Conservation (phyloP, 2,329 filamentous ascomycete genomes). For the Trichoderma cornu-damae region DNA sequence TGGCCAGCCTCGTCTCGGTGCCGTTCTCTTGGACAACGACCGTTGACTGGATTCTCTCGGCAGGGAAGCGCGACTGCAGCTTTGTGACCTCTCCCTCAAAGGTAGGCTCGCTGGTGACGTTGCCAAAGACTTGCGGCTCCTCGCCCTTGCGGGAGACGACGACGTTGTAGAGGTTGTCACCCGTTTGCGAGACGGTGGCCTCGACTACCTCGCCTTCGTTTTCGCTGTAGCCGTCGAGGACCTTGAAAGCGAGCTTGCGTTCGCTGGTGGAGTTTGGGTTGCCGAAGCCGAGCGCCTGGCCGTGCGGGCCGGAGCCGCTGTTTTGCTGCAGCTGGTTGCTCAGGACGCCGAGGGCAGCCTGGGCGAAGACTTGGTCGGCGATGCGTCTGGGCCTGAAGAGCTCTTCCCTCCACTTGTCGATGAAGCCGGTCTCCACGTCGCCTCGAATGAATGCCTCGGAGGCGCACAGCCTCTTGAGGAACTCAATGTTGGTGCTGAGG, state of each 20-base stretch:
- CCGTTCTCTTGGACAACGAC: constrained; percentile 56
- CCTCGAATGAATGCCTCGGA: constrained; percentile 78
- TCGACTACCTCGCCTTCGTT: constrained; percentile 59
- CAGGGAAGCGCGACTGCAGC: constrained; percentile 63
- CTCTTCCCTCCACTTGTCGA: constrained; percentile 77
- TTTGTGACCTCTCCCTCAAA: constrained; percentile 28
- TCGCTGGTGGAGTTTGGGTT: constrained; percentile 37
- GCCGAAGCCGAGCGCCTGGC: constrained; percentile 52
- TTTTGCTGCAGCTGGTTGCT: constrained; percentile 41
- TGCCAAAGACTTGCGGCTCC: constrained; percentile 39
- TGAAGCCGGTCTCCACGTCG: constrained; percentile 93
- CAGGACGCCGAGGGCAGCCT: constrained; percentile 76
- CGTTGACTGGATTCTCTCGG: constrained; percentile 73
- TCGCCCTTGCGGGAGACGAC: constrained; percentile 40
- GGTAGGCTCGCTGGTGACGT: constrained; percentile 41
- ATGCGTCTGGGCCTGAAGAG: constrained; percentile 63
- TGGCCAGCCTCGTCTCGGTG: constrained; percentile 59
- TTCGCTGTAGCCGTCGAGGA: constrained; percentile 57
- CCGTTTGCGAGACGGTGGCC: constrained; percentile 46
- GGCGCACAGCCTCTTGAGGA: constrained; percentile 80
- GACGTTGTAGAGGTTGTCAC: constrained; percentile 44
- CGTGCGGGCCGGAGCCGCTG: constrained; percentile 37
- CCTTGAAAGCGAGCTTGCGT: constrained; percentile 48
- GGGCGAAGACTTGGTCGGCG: constrained; percentile 70
- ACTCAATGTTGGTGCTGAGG: constrained; percentile 92